These are phyloP conservation scores for Cryptococcus sp. DNA, from an alignment of 1,284 basidiomycete genomes.

Conservation along the genomic window DNA sequence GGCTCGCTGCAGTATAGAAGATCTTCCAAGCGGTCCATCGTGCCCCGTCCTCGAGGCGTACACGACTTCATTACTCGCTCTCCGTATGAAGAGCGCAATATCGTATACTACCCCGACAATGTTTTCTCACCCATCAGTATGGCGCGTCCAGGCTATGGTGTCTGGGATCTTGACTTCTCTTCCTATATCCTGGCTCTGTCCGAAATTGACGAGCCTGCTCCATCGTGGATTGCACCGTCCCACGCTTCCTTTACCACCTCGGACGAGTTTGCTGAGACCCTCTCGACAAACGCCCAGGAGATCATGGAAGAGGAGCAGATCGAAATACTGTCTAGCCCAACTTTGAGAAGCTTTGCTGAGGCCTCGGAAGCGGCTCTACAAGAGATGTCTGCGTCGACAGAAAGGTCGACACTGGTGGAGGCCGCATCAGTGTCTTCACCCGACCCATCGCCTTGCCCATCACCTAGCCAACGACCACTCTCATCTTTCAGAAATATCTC, in stretches of 20 bases:
- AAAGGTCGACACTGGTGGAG: background rate
- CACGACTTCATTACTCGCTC: conserved; percentile 41
- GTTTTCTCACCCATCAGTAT: conserved; percentile 37
- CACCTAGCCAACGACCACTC: conserved; percentile 5
- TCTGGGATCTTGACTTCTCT: conserved; percentile 47
- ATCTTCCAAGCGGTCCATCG: conserved; percentile 13
- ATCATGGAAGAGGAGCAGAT: background rate
- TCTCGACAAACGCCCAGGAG: background rate
- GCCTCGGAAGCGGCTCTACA: background rate
- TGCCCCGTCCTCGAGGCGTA: conserved; percentile 35
- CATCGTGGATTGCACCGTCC: background rate
- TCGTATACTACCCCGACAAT: conserved; percentile 36
- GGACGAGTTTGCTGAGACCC: conserved; percentile 1
- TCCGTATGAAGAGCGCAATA: conserved; percentile 47
- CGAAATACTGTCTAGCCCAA: background rate
- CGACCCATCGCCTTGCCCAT: background rate
- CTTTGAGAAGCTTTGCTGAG: background rate
- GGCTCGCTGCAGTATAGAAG: conserved; percentile 12
- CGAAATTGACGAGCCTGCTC: conserved; percentile 24
- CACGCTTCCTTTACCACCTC: background rate
- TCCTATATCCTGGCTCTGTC: conserved; percentile 40
- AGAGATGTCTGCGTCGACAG: too few species aligned
- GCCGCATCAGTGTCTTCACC: background rate
- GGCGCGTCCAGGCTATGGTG: conserved; percentile 44
- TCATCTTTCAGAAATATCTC: conserved; percentile 6